These are phyloP conservation scores for Saturnispora sanitii DNA, from an alignment of 805 yeast species.

Conservation along the genomic window DNA sequence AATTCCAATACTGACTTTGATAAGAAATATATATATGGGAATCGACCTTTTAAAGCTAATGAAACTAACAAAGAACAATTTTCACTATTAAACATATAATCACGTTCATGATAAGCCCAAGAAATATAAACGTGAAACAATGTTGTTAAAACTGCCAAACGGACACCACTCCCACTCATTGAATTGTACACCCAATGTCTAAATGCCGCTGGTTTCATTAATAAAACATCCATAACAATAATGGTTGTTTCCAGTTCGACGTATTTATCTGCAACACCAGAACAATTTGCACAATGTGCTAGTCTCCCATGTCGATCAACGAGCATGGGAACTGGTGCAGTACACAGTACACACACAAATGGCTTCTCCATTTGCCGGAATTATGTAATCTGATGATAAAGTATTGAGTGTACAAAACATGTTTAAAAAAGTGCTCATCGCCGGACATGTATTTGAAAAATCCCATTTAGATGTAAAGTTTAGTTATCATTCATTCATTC, in stretches of 20 bases:
- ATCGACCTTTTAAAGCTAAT: constrained; percentile 27
- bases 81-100: constrained; percentile 20
- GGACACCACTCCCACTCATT: constrained; percentile 14
- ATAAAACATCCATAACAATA: constrained; percentile 70
- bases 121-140: constrained; percentile 82
- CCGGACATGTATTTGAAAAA: too few species aligned
- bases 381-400: background rate
- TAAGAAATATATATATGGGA: constrained; percentile 51
- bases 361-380: constrained; percentile 6
- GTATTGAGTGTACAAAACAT: too few species aligned
- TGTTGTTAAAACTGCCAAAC: constrained; percentile 52
- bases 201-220: constrained; percentile 80
- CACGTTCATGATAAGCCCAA: constrained; percentile 86
- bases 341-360: constrained; percentile 32
- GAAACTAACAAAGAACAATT: constrained; percentile 20
- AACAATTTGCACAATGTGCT: constrained; percentile 35
- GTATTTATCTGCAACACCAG: constrained; percentile 75
- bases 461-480: too few species aligned
- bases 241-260: constrained; percentile 83
- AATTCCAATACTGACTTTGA: constrained; percentile 35
- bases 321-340: constrained; percentile 7
- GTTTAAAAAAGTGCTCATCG: too few species aligned
- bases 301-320: constrained; percentile 7
- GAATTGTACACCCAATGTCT: constrained; percentile 38
- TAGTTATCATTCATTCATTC: too few species aligned